phyloP scores from a whole-genome alignment of 768 basidiomycete genomes.

The Pulveroboletus sp. region DNA sequence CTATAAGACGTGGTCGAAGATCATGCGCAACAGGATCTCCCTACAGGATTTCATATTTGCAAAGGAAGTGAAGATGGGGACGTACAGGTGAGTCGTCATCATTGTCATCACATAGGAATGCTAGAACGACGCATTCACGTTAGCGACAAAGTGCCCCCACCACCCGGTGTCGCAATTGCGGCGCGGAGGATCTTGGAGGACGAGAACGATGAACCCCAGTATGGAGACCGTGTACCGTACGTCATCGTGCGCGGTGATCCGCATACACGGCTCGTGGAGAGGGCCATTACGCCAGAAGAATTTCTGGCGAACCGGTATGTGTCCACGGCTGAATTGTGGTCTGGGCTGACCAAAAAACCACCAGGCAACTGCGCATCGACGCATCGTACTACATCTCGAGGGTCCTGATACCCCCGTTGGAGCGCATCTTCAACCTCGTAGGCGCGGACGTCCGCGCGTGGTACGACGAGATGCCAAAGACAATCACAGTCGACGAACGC shows the following conservation, averaged over 20 bases:
- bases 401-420: constrained; percentile 85
- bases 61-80: constrained; percentile 90
- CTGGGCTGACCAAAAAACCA: neutral
- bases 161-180: constrained; percentile 89
- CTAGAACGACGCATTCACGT: neutral
- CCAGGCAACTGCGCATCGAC: constrained; percentile 73
- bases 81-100: constrained; percentile 62
- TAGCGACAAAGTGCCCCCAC: constrained; percentile 82
- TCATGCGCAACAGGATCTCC: constrained; percentile 75
- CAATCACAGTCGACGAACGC: constrained; percentile 36
- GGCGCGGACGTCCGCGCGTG: constrained; percentile 84
- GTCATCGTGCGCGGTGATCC: constrained; percentile 70
- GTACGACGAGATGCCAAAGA: constrained; percentile 85
- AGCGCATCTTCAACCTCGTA: constrained; percentile 85
- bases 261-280: constrained; percentile 63
- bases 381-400: constrained; percentile 83
- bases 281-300: constrained; percentile 71
- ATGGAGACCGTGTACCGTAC: constrained; percentile 92
- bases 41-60: constrained; percentile 94
- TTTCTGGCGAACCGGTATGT: constrained; percentile 61
- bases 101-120: neutral
- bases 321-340: neutral
- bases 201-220: constrained; percentile 80
- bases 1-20: constrained; percentile 74
- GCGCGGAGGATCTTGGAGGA: constrained; percentile 70